Evolutionary conservation across 495 filamentous ascomycete genomes (phyloP).

Genomic region (Lasiosphaeria ovina): DNA sequence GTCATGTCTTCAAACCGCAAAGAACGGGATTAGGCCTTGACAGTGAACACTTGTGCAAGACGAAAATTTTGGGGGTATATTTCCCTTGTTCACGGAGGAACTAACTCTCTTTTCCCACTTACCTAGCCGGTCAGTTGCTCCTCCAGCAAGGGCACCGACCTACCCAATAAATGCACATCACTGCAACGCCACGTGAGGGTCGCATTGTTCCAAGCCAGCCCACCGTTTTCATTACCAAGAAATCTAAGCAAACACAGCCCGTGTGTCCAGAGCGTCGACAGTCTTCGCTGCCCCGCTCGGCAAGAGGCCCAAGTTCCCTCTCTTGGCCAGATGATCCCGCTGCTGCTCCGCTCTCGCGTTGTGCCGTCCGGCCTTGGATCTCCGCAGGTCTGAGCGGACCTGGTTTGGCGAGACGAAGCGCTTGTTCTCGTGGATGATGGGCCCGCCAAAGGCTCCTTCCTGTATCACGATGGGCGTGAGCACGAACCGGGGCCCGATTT

Average conservation of each 20-base stretch:
- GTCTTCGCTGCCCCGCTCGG: slow-evolving; percentile 58
- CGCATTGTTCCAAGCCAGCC: background rate
- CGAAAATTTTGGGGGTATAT: too few relatives aligned
- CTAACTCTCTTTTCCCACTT: too few relatives aligned
- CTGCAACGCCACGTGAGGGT: too few relatives aligned
- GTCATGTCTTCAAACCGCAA: too few relatives aligned
- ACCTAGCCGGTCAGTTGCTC: background rate
- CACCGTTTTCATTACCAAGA: background rate
- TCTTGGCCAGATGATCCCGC: slow-evolving; percentile 70
- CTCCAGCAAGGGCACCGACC: background rate
- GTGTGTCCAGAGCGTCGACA: slow-evolving; percentile 73
- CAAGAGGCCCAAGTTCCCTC: slow-evolving; percentile 69
- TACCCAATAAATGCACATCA: background rate
- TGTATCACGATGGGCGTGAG: slow-evolving; percentile 94
- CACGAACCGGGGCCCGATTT: slow-evolving; percentile 94
- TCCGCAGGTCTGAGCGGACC: slow-evolving; percentile 74
- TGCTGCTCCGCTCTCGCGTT: slow-evolving; percentile 68
- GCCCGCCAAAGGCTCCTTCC: slow-evolving; percentile 92
- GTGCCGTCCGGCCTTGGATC: slow-evolving; percentile 72
- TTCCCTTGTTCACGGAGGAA: too few relatives aligned
- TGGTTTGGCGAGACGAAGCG: slow-evolving; percentile 97
- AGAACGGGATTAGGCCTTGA: too few relatives aligned
- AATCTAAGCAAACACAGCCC: slow-evolving; percentile 72
- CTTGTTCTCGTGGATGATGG: slow-evolving; percentile 98
- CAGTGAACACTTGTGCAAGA: too few relatives aligned